phyloP scores from a whole-genome alignment of 2,329 filamentous ascomycete species.

The Pseudocercospora musae region DNA sequence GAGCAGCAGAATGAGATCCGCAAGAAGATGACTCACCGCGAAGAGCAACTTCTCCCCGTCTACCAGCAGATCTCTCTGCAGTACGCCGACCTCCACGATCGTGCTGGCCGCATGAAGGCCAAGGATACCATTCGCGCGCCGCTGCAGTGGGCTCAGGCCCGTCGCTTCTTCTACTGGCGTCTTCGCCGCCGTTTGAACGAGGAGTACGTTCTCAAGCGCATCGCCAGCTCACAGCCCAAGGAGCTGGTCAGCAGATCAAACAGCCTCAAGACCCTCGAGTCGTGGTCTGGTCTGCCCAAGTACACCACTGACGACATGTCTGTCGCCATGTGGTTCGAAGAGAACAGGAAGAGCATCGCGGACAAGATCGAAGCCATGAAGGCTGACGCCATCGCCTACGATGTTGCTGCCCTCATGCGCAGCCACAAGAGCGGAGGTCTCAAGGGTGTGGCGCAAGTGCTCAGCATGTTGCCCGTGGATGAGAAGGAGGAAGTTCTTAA shows the following conservation, averaged over 20 bases:
- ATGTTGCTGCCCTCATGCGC: slow-evolving; percentile 66
- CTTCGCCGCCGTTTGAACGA: slow-evolving; percentile 94
- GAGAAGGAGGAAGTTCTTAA: slow-evolving; percentile 82
- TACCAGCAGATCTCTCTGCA: slow-evolving; percentile 95
- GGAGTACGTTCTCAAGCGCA: slow-evolving; percentile 92
- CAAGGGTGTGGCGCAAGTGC: slow-evolving; percentile 80
- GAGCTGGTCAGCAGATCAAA: slow-evolving; percentile 39
- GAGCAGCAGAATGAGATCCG: slow-evolving; percentile 78
- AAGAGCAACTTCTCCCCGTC: slow-evolving; percentile 84
- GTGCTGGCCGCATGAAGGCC: slow-evolving; percentile 94
- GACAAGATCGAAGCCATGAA: slow-evolving; percentile 83
- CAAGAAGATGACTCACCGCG: slow-evolving; percentile 76
- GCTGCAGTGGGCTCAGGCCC: slow-evolving; percentile 81
- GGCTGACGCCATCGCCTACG: slow-evolving; percentile 66
- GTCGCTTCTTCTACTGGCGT: slow-evolving; percentile 99
- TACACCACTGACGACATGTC: slow-evolving; percentile 77
- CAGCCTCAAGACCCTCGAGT: slow-evolving; percentile 72
- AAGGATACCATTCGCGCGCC: slow-evolving; percentile 87
- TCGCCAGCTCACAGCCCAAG: slow-evolving; percentile 54
- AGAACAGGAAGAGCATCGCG: slow-evolving; percentile 78
- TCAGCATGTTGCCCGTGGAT: slow-evolving; percentile 80
- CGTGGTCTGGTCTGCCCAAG: slow-evolving; percentile 75
- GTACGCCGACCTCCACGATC: slow-evolving; percentile 96
- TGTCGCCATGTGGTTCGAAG: slow-evolving; percentile 93
- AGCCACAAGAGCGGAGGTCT: slow-evolving; percentile 67